Evolutionary conservation across 805 yeast genomes (phyloP).

Genomic region (Starmerella geochares): DNA sequence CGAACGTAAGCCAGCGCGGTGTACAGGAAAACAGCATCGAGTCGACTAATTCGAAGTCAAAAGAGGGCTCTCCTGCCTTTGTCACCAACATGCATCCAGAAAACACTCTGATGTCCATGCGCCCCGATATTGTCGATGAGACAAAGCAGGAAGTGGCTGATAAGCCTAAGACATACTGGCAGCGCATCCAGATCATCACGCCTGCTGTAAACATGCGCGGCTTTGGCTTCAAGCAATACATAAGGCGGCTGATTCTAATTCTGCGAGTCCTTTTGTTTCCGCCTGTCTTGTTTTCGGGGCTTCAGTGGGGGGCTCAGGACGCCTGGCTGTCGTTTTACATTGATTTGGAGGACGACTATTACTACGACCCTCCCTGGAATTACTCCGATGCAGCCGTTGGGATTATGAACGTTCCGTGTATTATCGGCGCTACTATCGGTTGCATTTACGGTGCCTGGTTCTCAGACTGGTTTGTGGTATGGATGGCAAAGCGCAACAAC

Average conservation of each 20-base stretch:
- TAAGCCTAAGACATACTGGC: slow-evolving; percentile 35
- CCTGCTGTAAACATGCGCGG: slow-evolving; percentile 50
- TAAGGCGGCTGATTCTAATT: slow-evolving; percentile 41
- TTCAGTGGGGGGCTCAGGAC: slow-evolving; percentile 72
- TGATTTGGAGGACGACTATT: slow-evolving; percentile 60
- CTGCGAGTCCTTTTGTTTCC: slow-evolving; percentile 36
- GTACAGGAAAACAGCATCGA: background rate
- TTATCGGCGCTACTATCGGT: slow-evolving; percentile 45
- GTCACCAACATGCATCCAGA: background rate
- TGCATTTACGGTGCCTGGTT: slow-evolving; percentile 41
- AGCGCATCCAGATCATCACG: slow-evolving; percentile 35
- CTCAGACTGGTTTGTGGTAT: slow-evolving; percentile 43
- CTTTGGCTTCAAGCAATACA: slow-evolving; percentile 55
- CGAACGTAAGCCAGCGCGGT: slow-evolving; percentile 4
- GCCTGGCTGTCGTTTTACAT: slow-evolving; percentile 65
- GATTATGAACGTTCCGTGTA: slow-evolving; percentile 61
- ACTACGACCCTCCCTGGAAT: slow-evolving; percentile 56
- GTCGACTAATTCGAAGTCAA: background rate
- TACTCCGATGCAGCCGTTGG: slow-evolving; percentile 60
- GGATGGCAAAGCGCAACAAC: slow-evolving; percentile 40
- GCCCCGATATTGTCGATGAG: slow-evolving; percentile 21
- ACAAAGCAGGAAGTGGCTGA: slow-evolving; percentile 21
- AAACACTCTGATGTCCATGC: background rate
- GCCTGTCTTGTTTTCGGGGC: slow-evolving; percentile 50
- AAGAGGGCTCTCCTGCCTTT: background rate